A percentile compares a stretch with the other conserved stretches of the same genome.
phyloP scores from a whole-genome alignment of 139 green algal species.

The Trebouxia sp. region DNA sequence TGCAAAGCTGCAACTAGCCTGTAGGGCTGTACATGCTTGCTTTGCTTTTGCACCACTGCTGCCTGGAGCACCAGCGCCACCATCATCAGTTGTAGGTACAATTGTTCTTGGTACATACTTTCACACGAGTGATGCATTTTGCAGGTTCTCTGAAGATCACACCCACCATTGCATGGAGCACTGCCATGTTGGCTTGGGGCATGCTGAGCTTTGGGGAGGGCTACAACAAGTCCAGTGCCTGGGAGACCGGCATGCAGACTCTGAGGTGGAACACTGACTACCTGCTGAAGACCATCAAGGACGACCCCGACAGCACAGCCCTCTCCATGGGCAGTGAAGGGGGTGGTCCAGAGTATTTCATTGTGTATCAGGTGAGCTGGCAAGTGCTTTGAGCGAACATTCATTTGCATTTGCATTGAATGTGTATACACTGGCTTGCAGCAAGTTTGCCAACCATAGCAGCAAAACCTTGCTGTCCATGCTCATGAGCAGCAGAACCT shows the following conservation, averaged over 20 bases:
- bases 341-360: conserved; percentile 27
- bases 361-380: conserved; percentile 42
- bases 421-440: no score
- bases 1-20: not conserved
- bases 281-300: conserved; percentile 51
- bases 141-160: conserved; percentile 70
- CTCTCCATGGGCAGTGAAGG: no score
- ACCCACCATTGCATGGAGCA: conserved; percentile 71
- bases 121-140: not conserved
- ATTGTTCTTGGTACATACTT: no score
- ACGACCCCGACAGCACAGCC: not conserved
- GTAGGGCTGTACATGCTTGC: not conserved
- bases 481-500: no score
- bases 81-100: no score
- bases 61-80: no score
- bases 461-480: no score
- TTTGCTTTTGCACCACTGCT: no score
- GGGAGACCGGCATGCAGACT: conserved; percentile 30
- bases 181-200: conserved; percentile 66
- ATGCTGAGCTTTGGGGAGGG: conserved; percentile 60
- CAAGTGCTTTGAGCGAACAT: no score
- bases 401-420: no score
- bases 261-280: conserved; percentile 74
- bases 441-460: no score
- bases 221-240: conserved; percentile 40